Evolutionary conservation across 306 rosid species (phyloP).

Genomic region (Rubus parviflorus): DNA sequence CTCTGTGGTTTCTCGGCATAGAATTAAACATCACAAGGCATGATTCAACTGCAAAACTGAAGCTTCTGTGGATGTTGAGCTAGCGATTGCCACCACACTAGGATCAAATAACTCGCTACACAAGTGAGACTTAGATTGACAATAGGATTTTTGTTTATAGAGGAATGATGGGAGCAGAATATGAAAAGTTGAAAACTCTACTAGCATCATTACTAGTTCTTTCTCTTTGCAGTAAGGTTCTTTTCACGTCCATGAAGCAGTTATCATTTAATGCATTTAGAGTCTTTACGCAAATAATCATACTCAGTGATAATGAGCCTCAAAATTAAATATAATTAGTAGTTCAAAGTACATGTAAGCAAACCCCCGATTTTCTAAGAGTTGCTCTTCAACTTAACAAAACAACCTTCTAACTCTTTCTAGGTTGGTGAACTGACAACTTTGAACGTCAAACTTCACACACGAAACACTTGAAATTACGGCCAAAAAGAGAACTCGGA

Average conservation of each 20-base stretch:
- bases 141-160: not conserved
- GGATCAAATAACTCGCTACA: not conserved
- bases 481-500: not conserved
- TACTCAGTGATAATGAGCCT: not conserved
- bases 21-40: not conserved
- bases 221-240: not conserved
- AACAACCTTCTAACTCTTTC: not conserved
- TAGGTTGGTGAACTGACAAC: not conserved
- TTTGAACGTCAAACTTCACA: not conserved
- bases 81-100: not conserved
- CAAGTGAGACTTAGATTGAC: not conserved
- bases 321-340: constrained; percentile 2
- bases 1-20: not conserved
- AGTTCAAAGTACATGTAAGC: constrained; percentile 7
- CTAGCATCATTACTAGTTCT: not conserved
- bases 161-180: not conserved
- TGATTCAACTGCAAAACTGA: not conserved
- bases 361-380: not conserved
- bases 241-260: not conserved
- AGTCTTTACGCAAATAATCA: not conserved
- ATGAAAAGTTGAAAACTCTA: not conserved
- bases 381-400: not conserved
- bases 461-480: not conserved
- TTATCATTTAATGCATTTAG: not conserved
- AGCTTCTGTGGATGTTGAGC: not conserved